Evolutionary conservation across 306 rosid genomes (phyloP).

Genomic region (Trichosanthes truncata): DNA sequence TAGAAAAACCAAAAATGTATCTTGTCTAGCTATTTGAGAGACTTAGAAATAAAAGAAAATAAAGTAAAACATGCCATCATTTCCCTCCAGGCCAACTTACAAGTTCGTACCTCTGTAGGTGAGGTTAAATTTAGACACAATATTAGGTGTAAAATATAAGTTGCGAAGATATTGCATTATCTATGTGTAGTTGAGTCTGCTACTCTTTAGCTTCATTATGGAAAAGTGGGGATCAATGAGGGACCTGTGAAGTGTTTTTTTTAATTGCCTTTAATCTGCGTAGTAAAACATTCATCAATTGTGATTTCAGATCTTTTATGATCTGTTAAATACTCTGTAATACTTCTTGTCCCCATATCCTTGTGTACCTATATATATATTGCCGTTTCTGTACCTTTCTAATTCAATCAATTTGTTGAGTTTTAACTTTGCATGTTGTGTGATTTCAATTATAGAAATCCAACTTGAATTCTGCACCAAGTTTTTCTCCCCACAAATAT

Average conservation of each 20-base stretch:
- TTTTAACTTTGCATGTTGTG: not conserved
- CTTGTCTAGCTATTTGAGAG: slow-evolving; percentile 1
- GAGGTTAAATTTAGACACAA: not conserved
- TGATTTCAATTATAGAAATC: not conserved
- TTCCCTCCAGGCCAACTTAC: not conserved
- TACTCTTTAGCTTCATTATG: not conserved
- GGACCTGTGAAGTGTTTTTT: not conserved
- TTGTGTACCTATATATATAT: not conserved
- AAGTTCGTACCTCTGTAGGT: not conserved
- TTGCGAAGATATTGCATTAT: not conserved
- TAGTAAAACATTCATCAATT: not conserved
- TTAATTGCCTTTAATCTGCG: not conserved
- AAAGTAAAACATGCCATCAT: not conserved
- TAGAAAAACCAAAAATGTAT: not conserved
- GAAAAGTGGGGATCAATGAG: not conserved
- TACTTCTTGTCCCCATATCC: not conserved
- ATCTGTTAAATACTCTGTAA: not conserved
- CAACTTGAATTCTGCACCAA: not conserved
- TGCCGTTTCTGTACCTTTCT: not conserved
- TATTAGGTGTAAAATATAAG: not conserved
- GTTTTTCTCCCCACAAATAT: not conserved
- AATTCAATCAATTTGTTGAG: not conserved
- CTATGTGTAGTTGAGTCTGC: not conserved
- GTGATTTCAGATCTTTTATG: slow-evolving; percentile 1
- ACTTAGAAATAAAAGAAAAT: not conserved